Base-by-base conservation (phyloP, 306 rosid species). In the Prunus mira region DNA sequence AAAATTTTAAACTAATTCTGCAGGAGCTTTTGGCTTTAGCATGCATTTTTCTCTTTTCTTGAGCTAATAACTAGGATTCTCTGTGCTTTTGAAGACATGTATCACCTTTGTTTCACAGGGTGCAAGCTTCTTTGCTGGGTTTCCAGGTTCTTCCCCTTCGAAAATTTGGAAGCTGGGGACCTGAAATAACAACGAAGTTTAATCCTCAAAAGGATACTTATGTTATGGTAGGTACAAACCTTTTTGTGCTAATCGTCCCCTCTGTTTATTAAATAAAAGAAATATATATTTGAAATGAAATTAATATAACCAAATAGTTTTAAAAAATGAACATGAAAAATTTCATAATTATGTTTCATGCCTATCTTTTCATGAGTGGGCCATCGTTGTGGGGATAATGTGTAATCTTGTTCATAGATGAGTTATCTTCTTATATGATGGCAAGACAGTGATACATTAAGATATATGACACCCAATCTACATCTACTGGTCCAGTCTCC, bases 151-250 rank as follows among this genome's bases (percentile, higher is more conserved):
- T 94, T 41, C 97, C 98, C 75, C 97, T 94, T 47, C 88, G 76
- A 34, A 94, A 94, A 84, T 92, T 94, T 81, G 98, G 96, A 86
- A 83, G 56, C 73, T 94, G 97, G 98, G 98, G 95, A 27, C 98
- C 97, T 71, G 97, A 89, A 76, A 82, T 94, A 75, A 75, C 83
- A 65, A 74, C 85, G 55, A 90, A 86, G 69, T 84, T 92, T 43
- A 91, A 94, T 80, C 90, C 92, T 74, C 77, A 89, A 66, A 93
- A 90, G 86, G 96, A 91, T 54, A 88, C 91, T 45, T 93, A 88
- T 72, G 98, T 93, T 66, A 64, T 93, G 96, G 98, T 93, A 82
- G 80, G 83, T 65, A 54, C 47, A 14, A 30, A 14, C 69, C 69
- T 43, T 58, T 75, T 69, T 67, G 67, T 61, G 27, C 43, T 49